Conservation (phyloP, 192 early-diverging fungal genomes). For the Phlyctochytrium bullatum region DNA sequence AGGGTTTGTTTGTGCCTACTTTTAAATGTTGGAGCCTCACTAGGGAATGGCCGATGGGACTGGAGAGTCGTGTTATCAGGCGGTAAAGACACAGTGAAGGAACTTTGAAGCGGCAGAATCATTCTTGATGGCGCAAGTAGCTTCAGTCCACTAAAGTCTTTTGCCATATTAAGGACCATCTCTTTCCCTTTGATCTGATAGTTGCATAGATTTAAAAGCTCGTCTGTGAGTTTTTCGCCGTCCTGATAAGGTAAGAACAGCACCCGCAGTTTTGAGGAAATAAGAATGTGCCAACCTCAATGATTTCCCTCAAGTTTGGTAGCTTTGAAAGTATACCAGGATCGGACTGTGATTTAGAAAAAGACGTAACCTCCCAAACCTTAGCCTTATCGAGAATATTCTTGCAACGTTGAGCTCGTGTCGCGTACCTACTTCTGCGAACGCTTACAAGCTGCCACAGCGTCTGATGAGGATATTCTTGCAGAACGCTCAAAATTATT, state of each 20-base stretch:
- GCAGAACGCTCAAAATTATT: slow-evolving; percentile 68
- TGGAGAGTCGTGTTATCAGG: slow-evolving; percentile 28
- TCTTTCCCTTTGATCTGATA: slow-evolving; percentile 52
- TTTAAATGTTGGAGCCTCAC: slow-evolving; percentile 57
- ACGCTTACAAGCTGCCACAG: slow-evolving; percentile 86
- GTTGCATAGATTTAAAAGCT: slow-evolving; percentile 77
- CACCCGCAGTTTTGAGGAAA: too few species aligned
- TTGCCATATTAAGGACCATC: slow-evolving; percentile 63
- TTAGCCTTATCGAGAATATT: slow-evolving; percentile 67
- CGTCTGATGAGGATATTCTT: slow-evolving; percentile 76
- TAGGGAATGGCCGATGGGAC: slow-evolving; percentile 65
- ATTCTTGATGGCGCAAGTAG: slow-evolving; percentile 55
- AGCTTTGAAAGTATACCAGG: slow-evolving; percentile 10
- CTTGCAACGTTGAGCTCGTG: slow-evolving; percentile 60
- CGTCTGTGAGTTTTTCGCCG: slow-evolving; percentile 63
- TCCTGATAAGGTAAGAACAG: too few species aligned
- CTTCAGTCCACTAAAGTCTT: slow-evolving; percentile 58
- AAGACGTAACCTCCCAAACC: slow-evolving; percentile 20
- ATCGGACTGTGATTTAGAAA: slow-evolving; percentile 29
- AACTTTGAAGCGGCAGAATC: slow-evolving; percentile 74
- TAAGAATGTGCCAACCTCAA: too few species aligned
- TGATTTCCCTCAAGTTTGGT: slow-evolving; percentile 8
- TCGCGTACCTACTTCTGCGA: slow-evolving; percentile 59
- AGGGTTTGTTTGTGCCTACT: slow-evolving; percentile 32
- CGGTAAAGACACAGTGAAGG: slow-evolving; percentile 72